Conservation (phyloP, 345 rosid species). For the Citrus unshiu region DNA sequence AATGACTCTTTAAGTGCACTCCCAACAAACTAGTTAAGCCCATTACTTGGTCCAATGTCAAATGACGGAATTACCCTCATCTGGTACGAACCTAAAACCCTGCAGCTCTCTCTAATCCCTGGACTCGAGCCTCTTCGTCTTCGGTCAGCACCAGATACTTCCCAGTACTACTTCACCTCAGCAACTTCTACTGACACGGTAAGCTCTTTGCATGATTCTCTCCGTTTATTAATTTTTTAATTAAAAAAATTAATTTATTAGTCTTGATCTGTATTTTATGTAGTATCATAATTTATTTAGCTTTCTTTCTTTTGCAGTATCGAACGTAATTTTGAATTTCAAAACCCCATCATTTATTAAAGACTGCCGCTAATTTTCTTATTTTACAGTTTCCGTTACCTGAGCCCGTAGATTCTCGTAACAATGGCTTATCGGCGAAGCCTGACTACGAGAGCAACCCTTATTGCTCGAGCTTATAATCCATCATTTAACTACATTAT, state of each 20-base stretch:
- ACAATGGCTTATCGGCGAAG: slow-evolving; percentile 37
- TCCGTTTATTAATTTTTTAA: background rate
- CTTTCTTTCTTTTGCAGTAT: no score
- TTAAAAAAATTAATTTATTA: background rate
- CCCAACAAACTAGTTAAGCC: background rate
- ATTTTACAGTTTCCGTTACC: background rate
- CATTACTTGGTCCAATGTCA: background rate
- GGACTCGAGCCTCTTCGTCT: background rate
- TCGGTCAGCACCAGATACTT: background rate
- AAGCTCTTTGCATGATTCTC: background rate
- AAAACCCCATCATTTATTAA: background rate
- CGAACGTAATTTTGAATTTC: background rate
- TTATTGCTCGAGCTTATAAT: slow-evolving; percentile 17
- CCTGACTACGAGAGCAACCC: slow-evolving; percentile 29
- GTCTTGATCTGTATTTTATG: background rate
- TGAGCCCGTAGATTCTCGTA: background rate
- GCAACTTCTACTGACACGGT: background rate
- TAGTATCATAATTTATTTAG: background rate
- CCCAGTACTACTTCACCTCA: background rate
- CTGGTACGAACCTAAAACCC: background rate
- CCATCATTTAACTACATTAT: slow-evolving; percentile 26
- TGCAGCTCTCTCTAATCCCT: background rate
- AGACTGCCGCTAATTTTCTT: background rate
- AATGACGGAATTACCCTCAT: background rate
- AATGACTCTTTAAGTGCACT: background rate